Conservation (phyloP, 1,284 basidiomycete genomes). For the Ustilago loliicola region DNA sequence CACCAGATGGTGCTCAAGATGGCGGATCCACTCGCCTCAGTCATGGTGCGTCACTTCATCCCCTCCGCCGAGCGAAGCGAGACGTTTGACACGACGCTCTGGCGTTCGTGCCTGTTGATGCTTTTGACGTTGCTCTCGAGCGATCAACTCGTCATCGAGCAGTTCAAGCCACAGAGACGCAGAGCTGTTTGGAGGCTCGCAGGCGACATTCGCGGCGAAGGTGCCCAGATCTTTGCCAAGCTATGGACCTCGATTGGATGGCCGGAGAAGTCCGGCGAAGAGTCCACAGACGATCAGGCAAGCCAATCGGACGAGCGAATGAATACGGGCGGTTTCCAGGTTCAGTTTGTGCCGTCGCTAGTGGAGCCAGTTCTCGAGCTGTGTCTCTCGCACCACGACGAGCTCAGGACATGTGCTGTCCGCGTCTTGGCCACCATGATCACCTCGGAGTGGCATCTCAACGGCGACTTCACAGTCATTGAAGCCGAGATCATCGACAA, state of each 20-base stretch:
- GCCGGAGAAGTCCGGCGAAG: constrained; percentile 40
- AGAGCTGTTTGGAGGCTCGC: constrained; percentile 95
- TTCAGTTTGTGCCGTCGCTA: constrained; percentile 76
- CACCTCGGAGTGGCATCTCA: constrained; percentile 78
- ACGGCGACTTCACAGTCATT: constrained; percentile 72
- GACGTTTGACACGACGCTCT: constrained; percentile 82
- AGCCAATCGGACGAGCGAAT: constrained; percentile 47
- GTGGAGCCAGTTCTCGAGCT: constrained; percentile 91
- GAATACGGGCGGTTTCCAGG: constrained; percentile 67
- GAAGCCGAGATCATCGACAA: constrained; percentile 95
- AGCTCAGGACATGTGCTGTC: constrained; percentile 88
- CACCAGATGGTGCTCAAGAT: constrained; percentile 90
- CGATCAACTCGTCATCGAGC: constrained; percentile 91
- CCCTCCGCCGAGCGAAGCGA: constrained; percentile 77
- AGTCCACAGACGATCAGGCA: constrained; percentile 21
- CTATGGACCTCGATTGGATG: constrained; percentile 84
- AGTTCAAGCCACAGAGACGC: constrained; percentile 91
- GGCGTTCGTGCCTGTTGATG: constrained; percentile 85
- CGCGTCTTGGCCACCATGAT: constrained; percentile 93
- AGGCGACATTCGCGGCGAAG: constrained; percentile 93
- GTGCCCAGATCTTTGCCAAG: constrained; percentile 83
- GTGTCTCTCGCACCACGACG: constrained; percentile 94
- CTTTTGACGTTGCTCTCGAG: constrained; percentile 87
- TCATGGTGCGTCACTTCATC: constrained; percentile 85
- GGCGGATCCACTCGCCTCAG: constrained; percentile 82